phyloP scores from a whole-genome alignment of 2,329 filamentous ascomycete species.

The Sporothrix euskadiensis region DNA sequence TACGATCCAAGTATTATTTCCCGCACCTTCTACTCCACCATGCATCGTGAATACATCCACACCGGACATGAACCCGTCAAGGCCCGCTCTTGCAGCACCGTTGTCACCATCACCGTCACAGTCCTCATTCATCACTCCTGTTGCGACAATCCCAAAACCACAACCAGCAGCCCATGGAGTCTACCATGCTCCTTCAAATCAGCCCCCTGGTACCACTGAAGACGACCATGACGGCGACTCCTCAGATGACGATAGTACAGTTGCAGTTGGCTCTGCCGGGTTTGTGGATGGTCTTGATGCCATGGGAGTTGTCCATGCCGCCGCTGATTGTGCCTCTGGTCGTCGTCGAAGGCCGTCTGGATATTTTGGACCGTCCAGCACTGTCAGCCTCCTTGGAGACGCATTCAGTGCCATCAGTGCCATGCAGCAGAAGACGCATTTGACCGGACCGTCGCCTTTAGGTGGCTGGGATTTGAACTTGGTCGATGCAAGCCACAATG shows the following conservation, averaged over 20 bases:
- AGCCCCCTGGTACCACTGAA: background rate
- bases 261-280: background rate
- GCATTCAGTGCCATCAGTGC: background rate
- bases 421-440: background rate
- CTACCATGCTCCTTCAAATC: background rate
- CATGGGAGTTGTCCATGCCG: background rate
- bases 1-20: too few species aligned
- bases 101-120: background rate
- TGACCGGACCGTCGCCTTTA: background rate
- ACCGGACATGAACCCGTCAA: too few species aligned
- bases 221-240: background rate
- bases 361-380: slow-evolving; percentile 12
- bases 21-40: too few species aligned
- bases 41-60: too few species aligned
- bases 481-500: background rate
- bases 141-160: background rate
- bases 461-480: background rate
- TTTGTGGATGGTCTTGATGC: background rate
- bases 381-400: background rate
- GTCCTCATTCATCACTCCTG: background rate
- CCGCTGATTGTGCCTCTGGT: background rate
- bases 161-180: background rate
- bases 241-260: background rate
- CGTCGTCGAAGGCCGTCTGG: background rate
- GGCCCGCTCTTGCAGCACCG: background rate